These are phyloP conservation scores for Przewalskia tangutica DNA, from an alignment of 257 asterid genomes.

Conservation along the genomic window DNA sequence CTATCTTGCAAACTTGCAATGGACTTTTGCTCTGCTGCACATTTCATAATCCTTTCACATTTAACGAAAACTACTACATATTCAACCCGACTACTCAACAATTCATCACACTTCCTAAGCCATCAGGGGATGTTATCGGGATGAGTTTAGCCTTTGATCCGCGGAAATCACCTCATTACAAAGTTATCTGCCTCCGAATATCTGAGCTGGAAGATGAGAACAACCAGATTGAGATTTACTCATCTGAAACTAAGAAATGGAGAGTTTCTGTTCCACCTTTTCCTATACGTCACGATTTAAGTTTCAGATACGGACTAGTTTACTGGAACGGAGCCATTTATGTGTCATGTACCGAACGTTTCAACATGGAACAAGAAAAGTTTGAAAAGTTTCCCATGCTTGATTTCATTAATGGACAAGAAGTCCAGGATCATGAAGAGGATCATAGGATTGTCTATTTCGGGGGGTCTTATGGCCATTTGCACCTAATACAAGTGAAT, in stretches of 20 bases:
- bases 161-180: conserved; percentile 10
- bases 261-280: conserved; percentile 12
- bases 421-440: neutral
- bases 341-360: neutral
- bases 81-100: neutral
- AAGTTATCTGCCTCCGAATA: conserved; percentile 18
- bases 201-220: neutral
- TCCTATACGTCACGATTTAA: neutral
- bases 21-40: neutral
- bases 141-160: neutral
- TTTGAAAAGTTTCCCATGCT: neutral
- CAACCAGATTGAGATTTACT: conserved; percentile 17
- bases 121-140: neutral
- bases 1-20: neutral
- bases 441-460: neutral
- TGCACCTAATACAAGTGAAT: neutral
- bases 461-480: neutral
- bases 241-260: conserved; percentile 26
- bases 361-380: neutral
- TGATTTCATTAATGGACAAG: neutral
- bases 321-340: neutral
- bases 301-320: neutral
- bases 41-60: neutral
- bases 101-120: neutral
- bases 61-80: neutral